These are phyloP conservation scores for Agrostemma githago DNA, from an alignment of 148 eudicot genomes.

Conservation along the genomic window DNA sequence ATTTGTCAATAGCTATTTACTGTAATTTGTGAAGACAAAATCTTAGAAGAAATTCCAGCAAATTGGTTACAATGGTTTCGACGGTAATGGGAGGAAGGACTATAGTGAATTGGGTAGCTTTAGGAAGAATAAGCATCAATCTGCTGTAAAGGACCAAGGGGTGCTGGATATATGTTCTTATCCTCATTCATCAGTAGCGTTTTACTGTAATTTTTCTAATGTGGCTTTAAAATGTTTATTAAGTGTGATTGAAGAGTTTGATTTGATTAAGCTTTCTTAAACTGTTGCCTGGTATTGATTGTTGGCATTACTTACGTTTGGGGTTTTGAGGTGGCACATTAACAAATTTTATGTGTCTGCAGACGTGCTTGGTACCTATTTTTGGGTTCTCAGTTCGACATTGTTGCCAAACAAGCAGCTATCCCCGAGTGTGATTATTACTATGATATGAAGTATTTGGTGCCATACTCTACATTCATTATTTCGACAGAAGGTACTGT, in stretches of 20 bases:
- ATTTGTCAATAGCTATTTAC: no score
- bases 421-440: constrained; percentile 52
- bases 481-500: constrained; percentile 44
- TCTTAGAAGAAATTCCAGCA: constrained; percentile 45
- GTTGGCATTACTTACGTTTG: background rate
- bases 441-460: constrained; percentile 54
- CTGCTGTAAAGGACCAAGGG: constrained; percentile 23
- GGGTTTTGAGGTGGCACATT: background rate
- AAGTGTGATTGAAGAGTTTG: no score
- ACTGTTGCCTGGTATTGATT: background rate
- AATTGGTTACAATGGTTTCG: constrained; percentile 37
- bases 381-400: constrained; percentile 37
- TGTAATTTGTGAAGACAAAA: constrained; percentile 40
- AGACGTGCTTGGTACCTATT: background rate
- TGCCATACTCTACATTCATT: constrained; percentile 53
- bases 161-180: constrained; percentile 28
- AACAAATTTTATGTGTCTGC: no score
- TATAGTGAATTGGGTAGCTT: constrained; percentile 45
- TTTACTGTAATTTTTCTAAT: background rate
- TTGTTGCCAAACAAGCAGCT: constrained; percentile 22
- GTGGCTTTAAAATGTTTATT: background rate
- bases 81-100: constrained; percentile 31
- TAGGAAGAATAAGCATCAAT: constrained; percentile 32
- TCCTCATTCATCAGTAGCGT: background rate
- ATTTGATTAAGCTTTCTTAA: constrained; percentile 2